Evolutionary conservation across 2,329 filamentous ascomycete genomes (phyloP), one percentile per base, ranked within the genome.

Genomic region (Penicillium digitatum): DNA sequence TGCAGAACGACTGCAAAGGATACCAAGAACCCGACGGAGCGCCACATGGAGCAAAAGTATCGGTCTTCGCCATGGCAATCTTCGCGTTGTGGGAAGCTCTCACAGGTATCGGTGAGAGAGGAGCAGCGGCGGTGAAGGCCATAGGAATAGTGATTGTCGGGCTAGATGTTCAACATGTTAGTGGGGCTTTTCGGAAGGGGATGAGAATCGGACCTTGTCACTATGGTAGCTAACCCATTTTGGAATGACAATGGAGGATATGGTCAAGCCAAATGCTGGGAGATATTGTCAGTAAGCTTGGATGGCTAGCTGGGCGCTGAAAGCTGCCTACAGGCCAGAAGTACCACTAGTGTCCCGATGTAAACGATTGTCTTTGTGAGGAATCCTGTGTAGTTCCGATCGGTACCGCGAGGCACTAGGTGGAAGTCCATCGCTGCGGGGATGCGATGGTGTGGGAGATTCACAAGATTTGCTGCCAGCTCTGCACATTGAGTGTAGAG

Each of bases 1-100:
- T 95, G 87, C 37, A 94, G 71, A n/a, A 96, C 85, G 35, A 90
- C 83, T 8, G 88, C 83, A 65, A 96, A 89, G 49, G 87, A 89
- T 77, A 95, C 90, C 61, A 96, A 75, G 74, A 96, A 97, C 24
- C 89, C 91, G 34, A 90, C 86, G 26, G 86, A 90, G 56, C 89
- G 83, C 93, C 93, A 99, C 81, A 95, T 88, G 65, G 86, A 88
- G 79, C 94, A 97, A 76, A 97, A 96, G 67, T 86, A 84, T 48
- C 84, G 81, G 63, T 87, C 82, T 49, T 84, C 82, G 63, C 80
- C 81, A 52, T 78, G 76, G 73, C 89, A 93, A 69, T 90, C 86
- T 54, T 82, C 78, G 51, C 81, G 76, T 60, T 81, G 79, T 3
- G 90, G 90, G 72, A 91, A 94, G 59, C 71, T 71, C 44, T 76